Conservation (phyloP, 768 basidiomycete genomes). For the Trametes sanguinea region DNA sequence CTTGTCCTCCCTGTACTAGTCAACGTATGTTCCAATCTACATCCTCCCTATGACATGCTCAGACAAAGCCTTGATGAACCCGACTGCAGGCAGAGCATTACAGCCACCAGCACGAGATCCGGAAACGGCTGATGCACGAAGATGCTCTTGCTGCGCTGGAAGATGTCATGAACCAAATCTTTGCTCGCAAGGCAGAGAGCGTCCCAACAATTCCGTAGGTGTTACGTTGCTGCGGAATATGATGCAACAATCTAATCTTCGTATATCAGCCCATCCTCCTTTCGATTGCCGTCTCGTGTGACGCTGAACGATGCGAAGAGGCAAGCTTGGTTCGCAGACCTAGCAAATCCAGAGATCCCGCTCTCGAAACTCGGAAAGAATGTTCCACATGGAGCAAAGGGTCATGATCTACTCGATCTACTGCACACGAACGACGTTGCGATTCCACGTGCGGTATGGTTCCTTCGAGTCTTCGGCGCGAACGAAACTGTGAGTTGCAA, state of each 20-base stretch:
- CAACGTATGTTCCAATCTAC: constrained; percentile 45
- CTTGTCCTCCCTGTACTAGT: constrained; percentile 56
- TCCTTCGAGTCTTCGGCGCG: constrained; percentile 81
- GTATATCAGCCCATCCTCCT: constrained; percentile 57
- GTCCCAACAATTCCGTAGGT: constrained; percentile 67
- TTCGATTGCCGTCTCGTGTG: constrained; percentile 80
- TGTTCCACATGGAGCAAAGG: constrained; percentile 85
- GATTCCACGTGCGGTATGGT: constrained; percentile 84
- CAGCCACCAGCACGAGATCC: constrained; percentile 56
- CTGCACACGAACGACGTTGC: constrained; percentile 76
- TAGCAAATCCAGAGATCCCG: constrained; percentile 80
- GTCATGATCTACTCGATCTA: constrained; percentile 79
- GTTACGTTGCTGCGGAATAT: neutral
- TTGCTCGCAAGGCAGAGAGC: constrained; percentile 59
- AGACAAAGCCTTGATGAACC: neutral
- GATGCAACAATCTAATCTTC: neutral
- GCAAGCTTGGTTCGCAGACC: constrained; percentile 81
- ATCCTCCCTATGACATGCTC: neutral
- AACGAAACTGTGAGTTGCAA: constrained; percentile 71
- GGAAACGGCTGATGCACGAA: constrained; percentile 50
- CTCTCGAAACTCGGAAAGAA: constrained; percentile 80
- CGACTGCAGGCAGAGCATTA: constrained; percentile 58
- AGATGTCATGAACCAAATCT: constrained; percentile 76
- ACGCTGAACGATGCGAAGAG: constrained; percentile 79
- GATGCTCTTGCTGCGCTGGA: constrained; percentile 63